A percentile compares a stretch with the other conserved stretches of the same genome.
These are phyloP conservation scores for Massarina eburnea DNA, from an alignment of 2,329 filamentous ascomycete genomes.

Conservation along the genomic window DNA sequence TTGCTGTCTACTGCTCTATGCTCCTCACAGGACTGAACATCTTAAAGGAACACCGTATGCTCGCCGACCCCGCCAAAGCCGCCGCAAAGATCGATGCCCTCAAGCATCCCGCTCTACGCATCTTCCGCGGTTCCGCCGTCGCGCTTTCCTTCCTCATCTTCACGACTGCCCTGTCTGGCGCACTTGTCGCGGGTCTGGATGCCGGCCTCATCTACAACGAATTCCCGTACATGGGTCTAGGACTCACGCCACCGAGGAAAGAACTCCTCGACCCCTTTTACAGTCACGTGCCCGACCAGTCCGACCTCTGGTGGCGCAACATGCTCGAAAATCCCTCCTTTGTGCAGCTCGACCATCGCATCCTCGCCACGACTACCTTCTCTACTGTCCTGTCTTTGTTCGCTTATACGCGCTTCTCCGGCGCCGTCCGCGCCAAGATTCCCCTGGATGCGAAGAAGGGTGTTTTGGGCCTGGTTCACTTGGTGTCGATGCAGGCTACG, in stretches of 20 bases:
- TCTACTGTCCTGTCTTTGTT: conserved; percentile 76
- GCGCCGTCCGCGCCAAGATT: conserved; percentile 60
- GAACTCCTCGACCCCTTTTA: conserved; percentile 89
- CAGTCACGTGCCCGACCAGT: conserved; percentile 72
- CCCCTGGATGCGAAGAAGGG: conserved; percentile 68
- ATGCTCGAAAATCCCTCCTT: conserved; percentile 95
- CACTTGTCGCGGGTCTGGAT: conserved; percentile 89
- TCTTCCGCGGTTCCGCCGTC: conserved; percentile 73
- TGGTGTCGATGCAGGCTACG: conserved; percentile 77
- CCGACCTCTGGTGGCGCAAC: conserved; percentile 95
- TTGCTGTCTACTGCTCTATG: conserved; percentile 93
- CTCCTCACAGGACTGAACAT: conserved; percentile 83
- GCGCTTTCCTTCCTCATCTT: conserved; percentile 78
- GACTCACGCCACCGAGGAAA: conserved; percentile 74
- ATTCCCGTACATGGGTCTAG: conserved; percentile 91
- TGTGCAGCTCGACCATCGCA: conserved; percentile 93
- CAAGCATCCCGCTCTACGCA: conserved; percentile 63
- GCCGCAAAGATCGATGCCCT: conserved; percentile 63
- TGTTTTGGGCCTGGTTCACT: conserved; percentile 76
- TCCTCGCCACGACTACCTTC: conserved; percentile 88
- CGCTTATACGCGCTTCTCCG: conserved; percentile 73
- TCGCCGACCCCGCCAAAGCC: conserved; percentile 67
- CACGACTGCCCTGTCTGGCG: conserved; percentile 88
- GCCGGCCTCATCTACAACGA: conserved; percentile 98
- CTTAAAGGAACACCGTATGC: conserved; percentile 72